A percentile compares a stretch with the other conserved stretches of the same genome.
Conservation (phyloP, 208 protist species). For the Crithidia brevicula region DNA sequence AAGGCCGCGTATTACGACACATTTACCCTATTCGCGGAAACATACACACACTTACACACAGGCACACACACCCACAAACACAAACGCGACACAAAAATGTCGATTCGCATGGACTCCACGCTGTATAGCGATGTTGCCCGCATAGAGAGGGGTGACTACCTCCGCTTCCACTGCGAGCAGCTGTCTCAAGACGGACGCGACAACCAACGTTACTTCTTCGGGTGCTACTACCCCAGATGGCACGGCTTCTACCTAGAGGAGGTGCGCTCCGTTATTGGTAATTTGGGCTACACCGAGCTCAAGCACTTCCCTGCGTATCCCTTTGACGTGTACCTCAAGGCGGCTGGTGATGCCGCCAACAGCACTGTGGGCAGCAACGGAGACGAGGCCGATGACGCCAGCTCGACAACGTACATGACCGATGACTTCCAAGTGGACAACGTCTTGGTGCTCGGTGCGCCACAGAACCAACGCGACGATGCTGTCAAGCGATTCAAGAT, state of each 20-base stretch:
- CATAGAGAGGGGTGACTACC: constrained; percentile 79
- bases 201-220: constrained; percentile 88
- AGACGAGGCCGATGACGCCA: constrained; percentile 43
- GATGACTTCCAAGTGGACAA: constrained; percentile 84
- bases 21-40: neutral
- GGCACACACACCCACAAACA: neutral
- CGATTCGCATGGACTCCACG: constrained; percentile 72
- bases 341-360: neutral
- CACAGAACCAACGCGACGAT: constrained; percentile 87
- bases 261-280: constrained; percentile 82
- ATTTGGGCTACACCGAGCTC: constrained; percentile 73
- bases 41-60: neutral
- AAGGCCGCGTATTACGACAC: no score
- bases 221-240: constrained; percentile 91
- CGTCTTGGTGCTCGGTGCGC: constrained; percentile 65
- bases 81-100: constrained; percentile 60
- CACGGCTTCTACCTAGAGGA: constrained; percentile 91
- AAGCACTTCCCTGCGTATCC: constrained; percentile 82
- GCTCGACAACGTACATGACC: constrained; percentile 69
- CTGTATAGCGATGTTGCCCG: constrained; percentile 86
- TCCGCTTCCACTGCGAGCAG: constrained; percentile 84
- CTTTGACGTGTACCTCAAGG: constrained; percentile 80
- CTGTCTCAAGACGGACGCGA: constrained; percentile 72
- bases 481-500: constrained; percentile 85
- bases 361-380: constrained; percentile 8